These are phyloP conservation scores for Nannochloris sp. DNA, from an alignment of 139 green algal genomes.

Conservation along the genomic window DNA sequence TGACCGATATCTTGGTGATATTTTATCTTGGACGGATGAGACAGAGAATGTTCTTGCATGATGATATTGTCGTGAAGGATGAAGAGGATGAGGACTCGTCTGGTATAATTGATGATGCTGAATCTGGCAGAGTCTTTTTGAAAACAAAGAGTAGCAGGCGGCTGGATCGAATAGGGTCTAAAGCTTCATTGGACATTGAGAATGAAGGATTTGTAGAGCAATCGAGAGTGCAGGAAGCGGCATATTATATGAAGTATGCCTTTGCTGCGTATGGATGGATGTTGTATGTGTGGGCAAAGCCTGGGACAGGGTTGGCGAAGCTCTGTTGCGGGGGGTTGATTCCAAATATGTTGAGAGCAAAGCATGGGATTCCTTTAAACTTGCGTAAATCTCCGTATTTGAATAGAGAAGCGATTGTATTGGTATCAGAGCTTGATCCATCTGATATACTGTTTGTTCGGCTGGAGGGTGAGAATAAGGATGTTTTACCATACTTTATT, in stretches of 20 bases:
- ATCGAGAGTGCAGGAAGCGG: slow-evolving; percentile 11
- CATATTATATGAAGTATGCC: slow-evolving; percentile 32
- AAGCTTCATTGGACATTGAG: too few relatives aligned
- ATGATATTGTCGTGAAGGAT: too few relatives aligned
- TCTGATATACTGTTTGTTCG: slow-evolving; percentile 34
- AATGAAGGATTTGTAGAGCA: not conserved
- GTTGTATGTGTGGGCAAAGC: slow-evolving; percentile 35
- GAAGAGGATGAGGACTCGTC: too few relatives aligned
- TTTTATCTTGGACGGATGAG: slow-evolving; percentile 35
- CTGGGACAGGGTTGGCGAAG: slow-evolving; percentile 27
- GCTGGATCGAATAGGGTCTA: not conserved
- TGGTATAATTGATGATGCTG: too few relatives aligned
- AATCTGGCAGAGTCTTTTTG: too few relatives aligned
- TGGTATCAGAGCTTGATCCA: slow-evolving; percentile 31
- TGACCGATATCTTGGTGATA: slow-evolving; percentile 37
- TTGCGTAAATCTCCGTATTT: not conserved
- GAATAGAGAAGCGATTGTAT: slow-evolving; percentile 34
- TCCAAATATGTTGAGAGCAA: not conserved
- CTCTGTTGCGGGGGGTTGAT: slow-evolving; percentile 27
- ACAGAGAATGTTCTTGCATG: not conserved
- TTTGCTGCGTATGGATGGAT: slow-evolving; percentile 48
- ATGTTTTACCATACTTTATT: slow-evolving; percentile 55
- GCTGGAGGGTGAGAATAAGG: slow-evolving; percentile 18
- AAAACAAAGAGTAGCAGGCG: too few relatives aligned
- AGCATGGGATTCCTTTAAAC: not conserved